A percentile compares a stretch with the other conserved stretches of the same genome.
Conservation (phyloP, 2,329 filamentous ascomycete genomes). For the Madurella fahalii region DNA sequence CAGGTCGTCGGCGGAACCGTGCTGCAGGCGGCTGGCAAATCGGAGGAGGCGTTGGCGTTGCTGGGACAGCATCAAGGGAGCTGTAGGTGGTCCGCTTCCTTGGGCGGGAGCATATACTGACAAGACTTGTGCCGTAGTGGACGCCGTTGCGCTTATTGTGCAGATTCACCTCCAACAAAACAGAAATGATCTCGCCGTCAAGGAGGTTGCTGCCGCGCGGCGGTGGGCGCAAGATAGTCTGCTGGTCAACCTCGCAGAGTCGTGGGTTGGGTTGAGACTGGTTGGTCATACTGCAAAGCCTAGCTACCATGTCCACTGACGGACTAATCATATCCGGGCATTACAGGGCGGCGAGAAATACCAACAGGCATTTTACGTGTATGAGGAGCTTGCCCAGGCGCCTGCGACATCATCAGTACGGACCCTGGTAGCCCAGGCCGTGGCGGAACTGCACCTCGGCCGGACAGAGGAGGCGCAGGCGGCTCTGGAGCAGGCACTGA, state of each 20-base stretch:
- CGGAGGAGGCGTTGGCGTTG: slow-evolving; percentile 79
- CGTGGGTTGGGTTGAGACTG: slow-evolving; percentile 86
- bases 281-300: slow-evolving; percentile 45
- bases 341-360: slow-evolving; percentile 86
- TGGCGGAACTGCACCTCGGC: slow-evolving; percentile 87
- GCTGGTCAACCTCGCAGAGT: slow-evolving; percentile 89
- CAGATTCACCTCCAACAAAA: slow-evolving; percentile 93
- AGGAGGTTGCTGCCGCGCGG: slow-evolving; percentile 81
- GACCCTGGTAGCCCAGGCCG: slow-evolving; percentile 79
- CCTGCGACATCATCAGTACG: slow-evolving; percentile 73
- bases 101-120: slow-evolving; percentile 8
- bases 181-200: slow-evolving; percentile 81
- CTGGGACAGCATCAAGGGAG: slow-evolving; percentile 81
- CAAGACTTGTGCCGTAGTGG: slow-evolving; percentile 41
- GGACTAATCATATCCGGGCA: slow-evolving; percentile 1
- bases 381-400: slow-evolving; percentile 88
- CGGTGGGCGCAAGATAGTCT: slow-evolving; percentile 95
- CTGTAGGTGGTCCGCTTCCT: slow-evolving; percentile 50
- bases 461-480: slow-evolving; percentile 84
- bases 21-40: slow-evolving; percentile 71
- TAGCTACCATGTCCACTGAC: background rate
- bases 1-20: slow-evolving; percentile 81
- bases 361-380: slow-evolving; percentile 96
- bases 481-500: slow-evolving; percentile 73
- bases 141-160: slow-evolving; percentile 79